Conservation (phyloP, 1,139 yeast species). For the Candida sanyaensis region DNA sequence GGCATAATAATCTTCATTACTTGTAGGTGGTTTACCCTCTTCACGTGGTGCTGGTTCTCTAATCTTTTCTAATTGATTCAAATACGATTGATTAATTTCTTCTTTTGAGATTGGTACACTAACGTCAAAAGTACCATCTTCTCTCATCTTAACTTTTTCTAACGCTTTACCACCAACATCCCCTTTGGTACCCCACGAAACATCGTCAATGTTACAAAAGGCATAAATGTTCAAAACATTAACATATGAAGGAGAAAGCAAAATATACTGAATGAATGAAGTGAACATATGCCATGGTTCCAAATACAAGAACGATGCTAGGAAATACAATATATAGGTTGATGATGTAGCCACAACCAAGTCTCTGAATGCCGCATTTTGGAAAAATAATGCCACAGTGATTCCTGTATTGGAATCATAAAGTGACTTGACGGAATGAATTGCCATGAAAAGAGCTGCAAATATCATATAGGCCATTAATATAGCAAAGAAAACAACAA, state of each 20-base stretch:
- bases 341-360: constrained; percentile 51
- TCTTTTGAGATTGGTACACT: constrained; percentile 67
- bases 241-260: constrained; percentile 49
- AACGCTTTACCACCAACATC: constrained; percentile 46
- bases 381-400: constrained; percentile 41
- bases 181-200: constrained; percentile 56
- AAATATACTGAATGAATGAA: constrained; percentile 46
- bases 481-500: constrained; percentile 85
- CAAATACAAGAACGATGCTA: constrained; percentile 48
- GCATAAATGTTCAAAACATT: constrained; percentile 52
- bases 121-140: constrained; percentile 65
- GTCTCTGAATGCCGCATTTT: constrained; percentile 47
- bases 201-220: constrained; percentile 52
- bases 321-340: constrained; percentile 47
- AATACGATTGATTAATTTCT: constrained; percentile 62
- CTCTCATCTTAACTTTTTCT: constrained; percentile 63
- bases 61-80: constrained; percentile 64
- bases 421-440: constrained; percentile 41
- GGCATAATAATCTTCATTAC: constrained; percentile 73
- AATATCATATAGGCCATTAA: constrained; percentile 91
- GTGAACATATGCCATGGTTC: constrained; percentile 58
- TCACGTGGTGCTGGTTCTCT: constrained; percentile 36
- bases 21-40: constrained; percentile 29
- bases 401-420: constrained; percentile 30
- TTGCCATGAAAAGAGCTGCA: constrained; percentile 52